Evolutionary conservation across 2,329 filamentous ascomycete species (phyloP).

Genomic region (Leptodontidium sp.): DNA sequence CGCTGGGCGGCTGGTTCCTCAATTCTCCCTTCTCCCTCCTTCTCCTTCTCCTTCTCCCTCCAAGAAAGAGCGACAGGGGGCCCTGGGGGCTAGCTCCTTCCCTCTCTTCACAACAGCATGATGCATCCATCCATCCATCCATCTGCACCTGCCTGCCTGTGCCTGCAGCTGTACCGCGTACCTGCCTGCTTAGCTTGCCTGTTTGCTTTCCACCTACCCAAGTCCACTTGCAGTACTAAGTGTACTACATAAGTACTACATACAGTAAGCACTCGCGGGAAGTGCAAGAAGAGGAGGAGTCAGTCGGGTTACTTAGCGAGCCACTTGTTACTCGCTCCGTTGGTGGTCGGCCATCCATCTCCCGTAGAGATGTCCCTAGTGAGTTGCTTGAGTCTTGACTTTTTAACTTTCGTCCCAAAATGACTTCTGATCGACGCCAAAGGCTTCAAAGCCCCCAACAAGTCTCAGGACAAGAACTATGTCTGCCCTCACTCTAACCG

Average conservation of each 20-base stretch:
- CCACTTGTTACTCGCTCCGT: too few relatives aligned
- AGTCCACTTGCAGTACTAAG: too few relatives aligned
- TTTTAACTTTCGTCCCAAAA: slow-evolving; percentile 2
- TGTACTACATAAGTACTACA: too few relatives aligned
- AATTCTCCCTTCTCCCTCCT: too few relatives aligned
- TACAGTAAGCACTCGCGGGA: too few relatives aligned
- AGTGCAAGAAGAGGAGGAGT: neutral
- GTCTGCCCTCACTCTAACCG: too few relatives aligned
- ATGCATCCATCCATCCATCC: too few relatives aligned
- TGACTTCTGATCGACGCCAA: neutral
- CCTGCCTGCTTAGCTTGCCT: neutral
- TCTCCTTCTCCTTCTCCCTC: too few relatives aligned
- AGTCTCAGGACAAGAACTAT: neutral
- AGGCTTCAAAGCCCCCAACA: neutral
- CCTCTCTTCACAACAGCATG: neutral
- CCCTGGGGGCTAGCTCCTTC: neutral
- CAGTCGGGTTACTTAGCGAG: too few relatives aligned
- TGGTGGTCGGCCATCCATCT: too few relatives aligned
- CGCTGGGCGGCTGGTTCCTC: neutral
- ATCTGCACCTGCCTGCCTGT: too few relatives aligned
- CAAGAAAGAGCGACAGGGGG: neutral
- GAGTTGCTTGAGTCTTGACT: neutral
- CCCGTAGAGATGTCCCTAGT: neutral
- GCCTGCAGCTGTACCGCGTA: neutral
- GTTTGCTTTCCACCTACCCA: neutral